Conservation (phyloP, 2,329 filamentous ascomycete species). For the Hymenoscyphus fraxineus region DNA sequence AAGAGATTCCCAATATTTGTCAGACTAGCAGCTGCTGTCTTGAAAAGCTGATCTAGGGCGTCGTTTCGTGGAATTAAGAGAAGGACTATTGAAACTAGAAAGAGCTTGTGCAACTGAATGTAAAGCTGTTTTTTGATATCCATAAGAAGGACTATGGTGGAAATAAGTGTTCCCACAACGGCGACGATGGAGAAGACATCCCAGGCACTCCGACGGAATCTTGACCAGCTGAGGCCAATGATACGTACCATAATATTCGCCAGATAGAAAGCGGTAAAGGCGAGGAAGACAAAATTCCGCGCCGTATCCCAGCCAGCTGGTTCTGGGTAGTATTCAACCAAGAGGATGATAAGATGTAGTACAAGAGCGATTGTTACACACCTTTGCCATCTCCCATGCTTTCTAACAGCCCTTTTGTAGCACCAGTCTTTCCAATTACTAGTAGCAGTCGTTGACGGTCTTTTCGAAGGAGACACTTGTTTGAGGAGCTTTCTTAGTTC, state of each 20-base stretch:
- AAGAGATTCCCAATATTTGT: slow-evolving; percentile 86
- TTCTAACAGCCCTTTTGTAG: slow-evolving; percentile 89
- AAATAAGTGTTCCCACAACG: slow-evolving; percentile 76
- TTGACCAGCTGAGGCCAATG: slow-evolving; percentile 82
- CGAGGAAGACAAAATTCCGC: slow-evolving; percentile 74
- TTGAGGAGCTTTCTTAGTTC: slow-evolving; percentile 87
- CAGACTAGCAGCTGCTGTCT: slow-evolving; percentile 92
- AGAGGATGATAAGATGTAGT: slow-evolving; percentile 76
- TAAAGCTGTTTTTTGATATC: slow-evolving; percentile 55
- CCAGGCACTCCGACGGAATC: slow-evolving; percentile 92
- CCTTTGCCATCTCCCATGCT: slow-evolving; percentile 87
- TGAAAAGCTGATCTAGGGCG: slow-evolving; percentile 95
- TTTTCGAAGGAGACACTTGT: slow-evolving; percentile 92
- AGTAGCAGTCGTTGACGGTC: slow-evolving; percentile 73
- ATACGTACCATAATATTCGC: slow-evolving; percentile 81
- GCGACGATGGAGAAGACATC: slow-evolving; percentile 83
- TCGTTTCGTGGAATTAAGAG: slow-evolving; percentile 95
- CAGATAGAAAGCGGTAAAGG: slow-evolving; percentile 77
- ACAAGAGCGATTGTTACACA: slow-evolving; percentile 76
- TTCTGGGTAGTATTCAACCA: slow-evolving; percentile 82
- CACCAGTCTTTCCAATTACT: slow-evolving; percentile 88
- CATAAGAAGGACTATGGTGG: slow-evolving; percentile 71
- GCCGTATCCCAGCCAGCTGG: slow-evolving; percentile 64
- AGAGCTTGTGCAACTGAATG: slow-evolving; percentile 85
- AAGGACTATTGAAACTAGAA: slow-evolving; percentile 83